A percentile compares a stretch with the other conserved stretches of the same genome.
phyloP scores from a whole-genome alignment of 768 basidiomycete species.

The Candolleomyces eurysporus region DNA sequence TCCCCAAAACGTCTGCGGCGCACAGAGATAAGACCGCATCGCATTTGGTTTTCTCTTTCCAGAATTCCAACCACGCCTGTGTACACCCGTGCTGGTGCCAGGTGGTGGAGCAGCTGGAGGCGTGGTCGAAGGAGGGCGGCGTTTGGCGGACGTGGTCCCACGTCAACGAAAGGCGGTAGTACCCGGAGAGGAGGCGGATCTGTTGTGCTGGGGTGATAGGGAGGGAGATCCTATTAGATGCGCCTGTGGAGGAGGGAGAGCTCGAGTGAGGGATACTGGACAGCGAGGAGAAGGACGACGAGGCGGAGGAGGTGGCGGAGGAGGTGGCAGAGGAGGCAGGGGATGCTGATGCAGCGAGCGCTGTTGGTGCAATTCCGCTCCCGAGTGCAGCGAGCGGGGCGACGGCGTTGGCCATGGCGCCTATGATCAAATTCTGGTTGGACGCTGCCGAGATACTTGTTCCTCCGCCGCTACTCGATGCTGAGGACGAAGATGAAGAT shows the following conservation, averaged over 20 bases:
- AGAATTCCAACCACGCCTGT: constrained; percentile 75
- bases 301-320: neutral
- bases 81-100: constrained; percentile 75
- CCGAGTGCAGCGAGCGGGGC: constrained; percentile 4
- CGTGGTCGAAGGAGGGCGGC: constrained; percentile 65
- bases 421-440: neutral
- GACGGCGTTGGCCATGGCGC: constrained; percentile 8
- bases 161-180: constrained; percentile 60
- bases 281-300: neutral
- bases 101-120: constrained; percentile 57
- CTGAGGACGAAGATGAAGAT: constrained; percentile 12
- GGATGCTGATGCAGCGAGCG: constrained; percentile 20
- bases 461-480: neutral
- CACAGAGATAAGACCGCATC: constrained; percentile 60
- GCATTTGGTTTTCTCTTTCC: constrained; percentile 70
- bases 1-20: constrained; percentile 65
- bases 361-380: neutral
- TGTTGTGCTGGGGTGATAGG: constrained; percentile 58
- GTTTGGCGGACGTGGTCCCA: constrained; percentile 64
- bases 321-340: constrained; percentile 18
- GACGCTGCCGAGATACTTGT: neutral
- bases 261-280: neutral
- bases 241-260: neutral
- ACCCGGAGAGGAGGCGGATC: constrained; percentile 65
- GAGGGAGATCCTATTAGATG: constrained; percentile 26